phyloP scores from a whole-genome alignment of 2,329 filamentous ascomycete genomes.

The Plenodomus tracheiphilus region DNA sequence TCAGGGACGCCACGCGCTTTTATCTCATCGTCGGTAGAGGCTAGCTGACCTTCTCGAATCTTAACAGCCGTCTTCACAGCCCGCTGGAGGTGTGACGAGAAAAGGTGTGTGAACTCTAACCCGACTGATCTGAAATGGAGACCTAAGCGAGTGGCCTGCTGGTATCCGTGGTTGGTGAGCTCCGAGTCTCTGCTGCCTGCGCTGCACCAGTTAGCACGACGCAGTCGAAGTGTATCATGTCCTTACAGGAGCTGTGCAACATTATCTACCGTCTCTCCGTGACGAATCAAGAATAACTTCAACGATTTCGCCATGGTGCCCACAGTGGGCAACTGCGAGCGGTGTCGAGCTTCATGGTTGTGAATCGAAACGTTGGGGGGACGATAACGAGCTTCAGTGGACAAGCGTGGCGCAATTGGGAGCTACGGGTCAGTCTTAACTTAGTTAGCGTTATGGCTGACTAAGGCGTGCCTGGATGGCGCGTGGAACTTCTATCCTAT shows the following conservation, averaged over 20 bases:
- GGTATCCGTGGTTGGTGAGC: constrained; percentile 78
- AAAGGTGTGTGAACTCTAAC: constrained; percentile 70
- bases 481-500: too few species aligned
- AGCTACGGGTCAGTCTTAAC: too few species aligned
- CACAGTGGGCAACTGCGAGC: constrained; percentile 14
- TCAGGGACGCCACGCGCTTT: constrained; percentile 16
- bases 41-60: constrained; percentile 60
- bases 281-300: constrained; percentile 76
- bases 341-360: constrained; percentile 19
- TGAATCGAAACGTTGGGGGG: not conserved
- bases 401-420: constrained; percentile 5
- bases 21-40: not conserved
- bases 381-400: not conserved
- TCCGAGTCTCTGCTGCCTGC: constrained; percentile 80
- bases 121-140: constrained; percentile 65
- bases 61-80: constrained; percentile 72
- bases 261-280: constrained; percentile 91
- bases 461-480: too few species aligned
- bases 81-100: constrained; percentile 76
- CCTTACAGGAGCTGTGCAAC: constrained; percentile 73
- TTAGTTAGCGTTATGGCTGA: too few species aligned
- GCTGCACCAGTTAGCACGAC: constrained; percentile 50
- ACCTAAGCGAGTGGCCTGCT: constrained; percentile 76
- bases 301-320: constrained; percentile 47
- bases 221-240: not conserved